Percentiles rank a stretch among this genome's conserved stretches.
Conservation (phyloP, 371 early-diverging fungal genomes). For the Paraphysoderma sedebokerense region DNA sequence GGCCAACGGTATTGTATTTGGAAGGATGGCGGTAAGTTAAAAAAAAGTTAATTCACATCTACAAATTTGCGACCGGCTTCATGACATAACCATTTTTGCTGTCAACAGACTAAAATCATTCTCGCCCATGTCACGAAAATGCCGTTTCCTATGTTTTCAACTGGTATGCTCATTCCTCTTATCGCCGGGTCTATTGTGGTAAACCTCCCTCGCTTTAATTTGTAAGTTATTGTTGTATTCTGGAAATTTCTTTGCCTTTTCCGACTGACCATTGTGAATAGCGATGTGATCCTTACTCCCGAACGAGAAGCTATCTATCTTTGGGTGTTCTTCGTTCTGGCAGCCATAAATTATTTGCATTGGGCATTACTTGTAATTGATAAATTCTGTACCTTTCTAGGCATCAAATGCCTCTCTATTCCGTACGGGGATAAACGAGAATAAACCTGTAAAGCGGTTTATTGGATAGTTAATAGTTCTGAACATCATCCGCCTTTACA, state of each 20-base stretch:
- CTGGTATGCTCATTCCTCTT: slow-evolving; percentile 52
- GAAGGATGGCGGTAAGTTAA: slow-evolving; percentile 49
- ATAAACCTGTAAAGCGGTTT: too few relatives aligned
- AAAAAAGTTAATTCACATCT: neutral
- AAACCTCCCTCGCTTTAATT: slow-evolving; percentile 14
- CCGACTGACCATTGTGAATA: neutral
- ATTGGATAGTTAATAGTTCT: too few relatives aligned
- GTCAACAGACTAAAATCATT: slow-evolving; percentile 51
- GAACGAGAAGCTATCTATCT: slow-evolving; percentile 50
- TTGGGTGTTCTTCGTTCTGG: slow-evolving; percentile 40
- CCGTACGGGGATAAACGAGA: too few relatives aligned
- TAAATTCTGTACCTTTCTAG: slow-evolving; percentile 63
- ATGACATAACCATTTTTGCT: neutral
- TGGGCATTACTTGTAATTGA: slow-evolving; percentile 72
- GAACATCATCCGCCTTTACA: too few relatives aligned
- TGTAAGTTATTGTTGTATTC: slow-evolving; percentile 24
- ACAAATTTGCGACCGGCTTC: neutral
- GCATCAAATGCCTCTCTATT: slow-evolving; percentile 70
- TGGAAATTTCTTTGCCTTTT: slow-evolving; percentile 10
- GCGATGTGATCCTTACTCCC: slow-evolving; percentile 19
- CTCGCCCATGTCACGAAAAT: slow-evolving; percentile 68
- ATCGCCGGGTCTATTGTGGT: slow-evolving; percentile 46
- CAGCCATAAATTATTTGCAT: slow-evolving; percentile 52
- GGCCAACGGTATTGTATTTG: slow-evolving; percentile 64
- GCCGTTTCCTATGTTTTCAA: slow-evolving; percentile 52